phyloP scores from a whole-genome alignment of 345 rosid genomes.

The Salix exigua region DNA sequence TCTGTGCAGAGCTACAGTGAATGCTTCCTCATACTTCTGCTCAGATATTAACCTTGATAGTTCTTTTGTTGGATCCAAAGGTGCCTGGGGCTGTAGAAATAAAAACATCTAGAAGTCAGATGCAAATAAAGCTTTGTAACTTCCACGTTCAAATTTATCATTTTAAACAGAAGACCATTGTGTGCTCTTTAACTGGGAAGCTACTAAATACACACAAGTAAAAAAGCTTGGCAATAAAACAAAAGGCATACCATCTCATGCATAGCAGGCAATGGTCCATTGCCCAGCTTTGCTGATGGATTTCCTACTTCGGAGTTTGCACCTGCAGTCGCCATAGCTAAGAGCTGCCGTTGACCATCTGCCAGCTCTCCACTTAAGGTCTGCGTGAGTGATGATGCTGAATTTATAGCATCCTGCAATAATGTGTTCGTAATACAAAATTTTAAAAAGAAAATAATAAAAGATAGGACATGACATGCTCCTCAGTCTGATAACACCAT shows the following conservation, averaged over 20 bases:
- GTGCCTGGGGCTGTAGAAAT: conserved; percentile 48
- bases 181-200: not conserved
- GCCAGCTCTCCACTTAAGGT: conserved; percentile 74
- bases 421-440: not conserved
- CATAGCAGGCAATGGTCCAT: conserved; percentile 59
- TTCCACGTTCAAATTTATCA: not conserved
- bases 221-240: not conserved
- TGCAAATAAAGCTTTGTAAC: not conserved
- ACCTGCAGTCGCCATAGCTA: conserved; percentile 67
- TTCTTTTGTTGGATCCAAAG: conserved; percentile 71
- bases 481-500: not conserved
- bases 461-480: not conserved
- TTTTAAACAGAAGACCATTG: not conserved
- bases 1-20: conserved; percentile 68
- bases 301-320: conserved; percentile 47
- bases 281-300: conserved; percentile 46
- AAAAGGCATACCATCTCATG: conserved; percentile 55
- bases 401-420: conserved; percentile 71
- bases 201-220: not conserved
- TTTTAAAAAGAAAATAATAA: not conserved
- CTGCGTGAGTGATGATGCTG: conserved; percentile 64
- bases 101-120: not conserved
- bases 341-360: conserved; percentile 66
- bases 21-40: conserved; percentile 77
- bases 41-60: conserved; percentile 65